Conservation (phyloP, 768 basidiomycete species). For the Phaeotremella fagi region DNA sequence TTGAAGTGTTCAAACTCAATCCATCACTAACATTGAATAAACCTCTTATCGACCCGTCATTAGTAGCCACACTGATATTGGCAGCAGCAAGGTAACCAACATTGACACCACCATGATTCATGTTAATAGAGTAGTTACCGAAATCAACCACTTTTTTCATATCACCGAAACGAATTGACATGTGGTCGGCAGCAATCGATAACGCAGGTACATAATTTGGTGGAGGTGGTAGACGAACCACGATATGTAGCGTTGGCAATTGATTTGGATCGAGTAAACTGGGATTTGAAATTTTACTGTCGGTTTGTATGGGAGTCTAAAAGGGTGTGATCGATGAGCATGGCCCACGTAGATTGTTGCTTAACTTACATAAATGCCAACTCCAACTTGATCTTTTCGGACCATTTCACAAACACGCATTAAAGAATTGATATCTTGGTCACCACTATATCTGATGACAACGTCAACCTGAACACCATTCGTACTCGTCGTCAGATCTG, state of each 20-base stretch:
- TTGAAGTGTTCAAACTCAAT: slow-evolving; percentile 37
- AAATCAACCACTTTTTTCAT: slow-evolving; percentile 27
- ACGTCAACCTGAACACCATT: slow-evolving; percentile 39
- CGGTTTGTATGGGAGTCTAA: slow-evolving; percentile 34
- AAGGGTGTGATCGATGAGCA: neutral
- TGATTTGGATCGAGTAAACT: slow-evolving; percentile 29
- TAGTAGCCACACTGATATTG: slow-evolving; percentile 24
- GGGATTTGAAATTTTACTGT: slow-evolving; percentile 34
- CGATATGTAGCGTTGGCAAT: slow-evolving; percentile 26
- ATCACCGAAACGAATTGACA: slow-evolving; percentile 38
- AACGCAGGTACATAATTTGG: slow-evolving; percentile 18
- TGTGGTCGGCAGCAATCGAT: slow-evolving; percentile 25
- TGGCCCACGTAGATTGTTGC: neutral
- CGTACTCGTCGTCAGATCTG: slow-evolving; percentile 10
- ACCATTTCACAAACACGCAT: slow-evolving; percentile 40
- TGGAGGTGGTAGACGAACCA: slow-evolving; percentile 31
- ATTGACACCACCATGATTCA: slow-evolving; percentile 28
- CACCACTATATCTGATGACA: slow-evolving; percentile 26
- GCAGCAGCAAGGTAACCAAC: slow-evolving; percentile 32
- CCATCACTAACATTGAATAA: slow-evolving; percentile 36
- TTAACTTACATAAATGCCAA: slow-evolving; percentile 43
- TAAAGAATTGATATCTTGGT: slow-evolving; percentile 19
- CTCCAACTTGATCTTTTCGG: slow-evolving; percentile 25
- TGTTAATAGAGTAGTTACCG: slow-evolving; percentile 18
- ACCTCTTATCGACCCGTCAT: slow-evolving; percentile 31